Evolutionary conservation across 192 early-diverging fungal species (phyloP), one percentile per base, ranked within the genome.

Genomic region (Chytriomyces sp.): DNA sequence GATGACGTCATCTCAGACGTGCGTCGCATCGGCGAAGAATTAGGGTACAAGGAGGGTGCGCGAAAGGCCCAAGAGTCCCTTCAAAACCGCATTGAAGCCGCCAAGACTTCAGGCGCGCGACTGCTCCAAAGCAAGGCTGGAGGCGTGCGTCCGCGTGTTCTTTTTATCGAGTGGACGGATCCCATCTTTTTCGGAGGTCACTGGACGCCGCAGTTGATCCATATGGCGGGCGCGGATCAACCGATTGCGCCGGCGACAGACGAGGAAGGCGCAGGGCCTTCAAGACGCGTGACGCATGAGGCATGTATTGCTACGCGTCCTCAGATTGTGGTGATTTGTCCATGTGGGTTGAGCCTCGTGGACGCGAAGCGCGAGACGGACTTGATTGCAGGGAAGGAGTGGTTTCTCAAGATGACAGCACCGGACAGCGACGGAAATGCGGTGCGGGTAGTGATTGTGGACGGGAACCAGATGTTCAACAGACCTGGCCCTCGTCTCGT

Each of bases 381-480:
- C 12, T 41, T 76, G 25, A 68, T 72, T 4, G 14, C 17, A 59
- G 75, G 76, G 40, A 14, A 37, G 25, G 67, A 72, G 14, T 81
- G 77, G 77, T 81, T 78, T 64, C 56, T 67, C 32, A 61, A 72
- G 1, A 62, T 71, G 67, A 19, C 10, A 6, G 25, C 59, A 30
- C 55, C 59, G 10, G n/a, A n/a, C n/a, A 22, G 6, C 7, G n/a
- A 64, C 19, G 72, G 68, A 19, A 37, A 39, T 12, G 52, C 30
- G 8, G 53, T 77, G 5, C 64, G 74, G 33, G 61, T 87, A 39
- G 76, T 75, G 8, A 38, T 87, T 32, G 82, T 85, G 41, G 82
- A 87, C 70, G 86, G 86, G n/a, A 78, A 84, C 67, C 77, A 86
- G 52, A 84, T 84, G 80, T 87, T 85, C 67, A 87, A 87, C 57